A percentile compares a stretch with the other conserved stretches of the same genome.
These are phyloP conservation scores for Cystoisospora suis DNA, from an alignment of 169 alveolate genomes.

Conservation along the genomic window DNA sequence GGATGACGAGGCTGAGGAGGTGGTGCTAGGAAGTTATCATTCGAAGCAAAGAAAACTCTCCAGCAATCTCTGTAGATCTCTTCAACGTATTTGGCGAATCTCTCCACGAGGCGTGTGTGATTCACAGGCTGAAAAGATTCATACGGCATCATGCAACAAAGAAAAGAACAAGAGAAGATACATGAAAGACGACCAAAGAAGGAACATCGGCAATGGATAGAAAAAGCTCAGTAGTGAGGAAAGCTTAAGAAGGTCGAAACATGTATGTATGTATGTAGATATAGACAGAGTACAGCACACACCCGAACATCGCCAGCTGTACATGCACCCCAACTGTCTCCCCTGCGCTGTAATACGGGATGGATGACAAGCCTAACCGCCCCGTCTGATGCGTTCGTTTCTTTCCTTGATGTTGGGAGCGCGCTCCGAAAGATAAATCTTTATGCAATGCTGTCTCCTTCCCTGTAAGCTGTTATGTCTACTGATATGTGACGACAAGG, in stretches of 20 bases:
- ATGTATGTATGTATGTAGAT: neutral
- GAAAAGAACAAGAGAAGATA: neutral
- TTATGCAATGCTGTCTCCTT: no score
- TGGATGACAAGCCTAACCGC: no score
- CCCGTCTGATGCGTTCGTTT: no score
- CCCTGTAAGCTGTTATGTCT: no score
- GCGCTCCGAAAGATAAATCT: no score
- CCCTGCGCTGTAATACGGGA: no score
- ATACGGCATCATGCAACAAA: neutral
- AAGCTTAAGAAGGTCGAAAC: neutral
- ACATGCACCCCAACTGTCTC: no score
- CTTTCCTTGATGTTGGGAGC: no score
- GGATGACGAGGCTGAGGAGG: neutral
- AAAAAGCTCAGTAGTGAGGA: neutral
- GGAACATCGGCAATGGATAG: neutral
- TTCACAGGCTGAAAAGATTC: slow-evolving; percentile 27
- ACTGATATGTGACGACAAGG: no score
- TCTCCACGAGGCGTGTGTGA: slow-evolving; percentile 5
- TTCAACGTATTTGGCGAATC: slow-evolving; percentile 9
- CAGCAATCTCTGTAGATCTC: slow-evolving; percentile 28
- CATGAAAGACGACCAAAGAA: neutral
- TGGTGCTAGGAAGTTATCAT: neutral
- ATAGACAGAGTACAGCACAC: neutral
- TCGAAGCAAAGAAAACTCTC: neutral
- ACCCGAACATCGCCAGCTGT: no score